phyloP scores from a whole-genome alignment of 2,329 filamentous ascomycete species.

The Lasiodiplodia gonubiensis region DNA sequence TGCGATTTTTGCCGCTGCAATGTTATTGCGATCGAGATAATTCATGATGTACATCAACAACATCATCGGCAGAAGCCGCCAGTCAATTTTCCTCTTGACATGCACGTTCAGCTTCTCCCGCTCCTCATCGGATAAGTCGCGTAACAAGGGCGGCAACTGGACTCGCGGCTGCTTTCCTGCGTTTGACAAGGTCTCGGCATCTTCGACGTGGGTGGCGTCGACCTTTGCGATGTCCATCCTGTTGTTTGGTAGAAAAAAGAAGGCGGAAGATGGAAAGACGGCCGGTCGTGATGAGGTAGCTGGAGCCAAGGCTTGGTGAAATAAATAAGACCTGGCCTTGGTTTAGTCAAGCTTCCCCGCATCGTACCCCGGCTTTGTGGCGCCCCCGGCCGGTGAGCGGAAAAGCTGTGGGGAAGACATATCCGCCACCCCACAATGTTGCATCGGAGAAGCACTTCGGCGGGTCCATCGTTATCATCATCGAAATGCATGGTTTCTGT shows the following conservation, averaged over 20 bases:
- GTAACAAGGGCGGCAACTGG: neutral
- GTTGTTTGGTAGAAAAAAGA: neutral
- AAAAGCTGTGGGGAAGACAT: conserved; percentile 16
- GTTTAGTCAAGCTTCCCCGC: conserved; percentile 19
- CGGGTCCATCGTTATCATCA: neutral
- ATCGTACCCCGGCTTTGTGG: conserved; percentile 3
- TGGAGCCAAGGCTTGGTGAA: conserved; percentile 14
- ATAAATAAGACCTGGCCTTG: conserved; percentile 12
- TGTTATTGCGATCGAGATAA: conserved; percentile 57
- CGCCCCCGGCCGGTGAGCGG: neutral
- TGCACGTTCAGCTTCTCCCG: neutral
- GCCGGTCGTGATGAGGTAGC: neutral
- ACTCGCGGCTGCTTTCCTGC: neutral
- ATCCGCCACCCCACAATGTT: conserved; percentile 3
- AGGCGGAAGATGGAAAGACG: neutral
- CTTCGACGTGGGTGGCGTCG: conserved; percentile 3
- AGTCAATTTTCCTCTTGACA: conserved; percentile 58
- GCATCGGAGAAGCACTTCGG: conserved; percentile 3
- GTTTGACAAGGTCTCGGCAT: conserved; percentile 10
- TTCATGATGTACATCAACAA: conserved; percentile 75
- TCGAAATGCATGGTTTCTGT: neutral
- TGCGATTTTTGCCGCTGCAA: conserved; percentile 42
- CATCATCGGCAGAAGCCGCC: conserved; percentile 69
- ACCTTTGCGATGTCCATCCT: conserved; percentile 10
- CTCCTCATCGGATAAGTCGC: neutral